phyloP scores from a whole-genome alignment of 495 filamentous ascomycete species.

The Aspergillus sclerotiicarbonarius region DNA sequence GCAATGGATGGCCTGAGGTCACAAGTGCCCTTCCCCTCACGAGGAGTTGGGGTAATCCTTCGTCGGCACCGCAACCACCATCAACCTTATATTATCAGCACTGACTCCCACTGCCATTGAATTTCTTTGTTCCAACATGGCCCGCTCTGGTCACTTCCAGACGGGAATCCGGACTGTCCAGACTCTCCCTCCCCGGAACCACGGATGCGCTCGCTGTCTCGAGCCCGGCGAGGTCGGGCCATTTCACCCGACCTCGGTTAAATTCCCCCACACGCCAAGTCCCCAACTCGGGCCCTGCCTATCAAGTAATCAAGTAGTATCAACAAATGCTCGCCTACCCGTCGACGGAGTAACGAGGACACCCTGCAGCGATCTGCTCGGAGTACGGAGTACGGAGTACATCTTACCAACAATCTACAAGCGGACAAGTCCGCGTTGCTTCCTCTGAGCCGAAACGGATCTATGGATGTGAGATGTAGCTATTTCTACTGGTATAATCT shows the following conservation, averaged over 20 bases:
- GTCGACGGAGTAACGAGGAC: not conserved
- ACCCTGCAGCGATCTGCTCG: not conserved
- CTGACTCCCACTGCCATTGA: not conserved
- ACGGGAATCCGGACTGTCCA: not conserved
- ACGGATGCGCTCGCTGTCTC: not conserved
- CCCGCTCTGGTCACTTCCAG: not conserved
- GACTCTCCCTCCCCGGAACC: not conserved
- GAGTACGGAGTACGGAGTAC: not conserved
- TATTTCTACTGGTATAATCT: constrained; percentile 7
- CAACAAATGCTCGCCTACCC: too few species aligned
- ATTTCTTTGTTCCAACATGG: not conserved
- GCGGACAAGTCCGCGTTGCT: not conserved
- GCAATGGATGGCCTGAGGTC: constrained; percentile 19
- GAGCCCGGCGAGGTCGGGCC: not conserved
- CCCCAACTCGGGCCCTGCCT: not conserved
- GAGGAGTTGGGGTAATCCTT: constrained; percentile 34
- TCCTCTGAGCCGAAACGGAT: not conserved
- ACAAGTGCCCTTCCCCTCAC: constrained; percentile 32
- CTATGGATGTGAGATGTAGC: not conserved
- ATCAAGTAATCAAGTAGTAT: not conserved
- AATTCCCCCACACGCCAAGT: constrained; percentile 37
- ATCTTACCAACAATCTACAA: not conserved
- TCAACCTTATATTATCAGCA: not conserved
- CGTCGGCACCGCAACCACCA: not conserved
- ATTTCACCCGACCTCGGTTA: constrained; percentile 15